Evolutionary conservation across 2,329 filamentous ascomycete genomes (phyloP), one percentile per base, ranked within the genome.

Genomic region (Fusarium metavorans): DNA sequence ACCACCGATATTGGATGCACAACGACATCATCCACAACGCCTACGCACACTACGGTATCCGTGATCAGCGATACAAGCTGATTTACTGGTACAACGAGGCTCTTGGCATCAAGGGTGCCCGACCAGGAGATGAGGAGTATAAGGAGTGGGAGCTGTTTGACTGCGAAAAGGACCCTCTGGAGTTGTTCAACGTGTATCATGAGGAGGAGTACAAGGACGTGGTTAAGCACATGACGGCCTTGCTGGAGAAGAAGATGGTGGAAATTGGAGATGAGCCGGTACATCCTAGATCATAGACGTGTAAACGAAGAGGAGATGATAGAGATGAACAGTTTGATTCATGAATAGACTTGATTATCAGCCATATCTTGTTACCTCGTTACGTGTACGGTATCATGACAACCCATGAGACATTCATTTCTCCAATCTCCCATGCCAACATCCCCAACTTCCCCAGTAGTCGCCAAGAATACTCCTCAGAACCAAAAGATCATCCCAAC

Each of bases 1-100:
- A 89, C 71, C 87, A 89, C 70, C 83, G 87, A 1, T 89, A 89
- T 79, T 89, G 87, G 87, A 89, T 89, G 87, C 85, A 89, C 78
- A 83, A 84, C 41, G 87, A 89, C 67, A 78, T 83, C 3, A 86
- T 87, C n/a, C 87, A 89, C 71, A 76, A 87, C n/a, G 86, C 85
- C 0, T 84, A 85, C 67, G 87, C 87, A 0, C 87, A 89, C 76
- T 89, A 89, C 67, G 87, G 87, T 2, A 81, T 88, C 9, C 81
- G 88, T 0, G 82, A 89, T 70, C 85, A 86, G 74, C 76, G 85
- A 7, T 89, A 88, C 72, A 89, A 89, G 82, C 75, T 89, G 11
- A 89, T 89, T 30, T 89, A 88, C 77, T 89, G 87, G 87, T 90
- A 89, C 71, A 87, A 87, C 65, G 85, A 88, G 74, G 82, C 82